Evolutionary conservation across 2,329 filamentous ascomycete genomes (phyloP).

Genomic region (Fusarium devonianum): DNA sequence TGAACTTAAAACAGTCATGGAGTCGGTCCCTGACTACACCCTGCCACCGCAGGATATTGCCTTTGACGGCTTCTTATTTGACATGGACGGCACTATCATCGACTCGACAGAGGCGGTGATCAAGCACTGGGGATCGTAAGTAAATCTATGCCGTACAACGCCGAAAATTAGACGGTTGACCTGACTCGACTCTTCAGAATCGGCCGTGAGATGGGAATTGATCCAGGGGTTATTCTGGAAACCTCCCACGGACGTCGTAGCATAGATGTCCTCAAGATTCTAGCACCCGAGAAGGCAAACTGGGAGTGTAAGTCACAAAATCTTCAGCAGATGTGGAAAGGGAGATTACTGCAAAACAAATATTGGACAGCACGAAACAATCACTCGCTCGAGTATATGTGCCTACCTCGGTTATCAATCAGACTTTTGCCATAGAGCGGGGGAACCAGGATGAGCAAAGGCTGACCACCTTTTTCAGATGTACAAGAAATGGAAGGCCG

Average conservation of each 20-base stretch:
- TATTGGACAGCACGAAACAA: too few relatives aligned
- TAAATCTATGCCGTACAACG: constrained; percentile 7
- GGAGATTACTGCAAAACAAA: neutral
- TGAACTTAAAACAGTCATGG: constrained; percentile 40
- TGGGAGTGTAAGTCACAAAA: constrained; percentile 79
- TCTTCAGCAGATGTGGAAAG: neutral
- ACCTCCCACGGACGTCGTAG: constrained; percentile 90
- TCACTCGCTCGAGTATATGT: too few relatives aligned
- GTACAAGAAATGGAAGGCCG: constrained; percentile 78
- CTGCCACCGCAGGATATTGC: constrained; percentile 55
- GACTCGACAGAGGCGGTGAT: constrained; percentile 79
- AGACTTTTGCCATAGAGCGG: too few relatives aligned
- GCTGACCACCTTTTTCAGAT: constrained; percentile 61
- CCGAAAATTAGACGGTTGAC: neutral
- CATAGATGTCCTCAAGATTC: constrained; percentile 82
- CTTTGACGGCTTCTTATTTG: constrained; percentile 69
- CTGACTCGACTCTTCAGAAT: constrained; percentile 57
- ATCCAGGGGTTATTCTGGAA: constrained; percentile 83
- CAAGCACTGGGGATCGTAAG: constrained; percentile 78
- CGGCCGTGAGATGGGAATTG: constrained; percentile 82
- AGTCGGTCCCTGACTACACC: constrained; percentile 48
- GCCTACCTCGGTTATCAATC: too few relatives aligned
- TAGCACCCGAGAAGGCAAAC: constrained; percentile 85
- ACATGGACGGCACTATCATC: constrained; percentile 86
- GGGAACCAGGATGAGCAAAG: constrained; percentile 6